These are phyloP conservation scores for Tetrahymena elliotti DNA, from an alignment of 73 alveolate species.

Conservation along the genomic window DNA sequence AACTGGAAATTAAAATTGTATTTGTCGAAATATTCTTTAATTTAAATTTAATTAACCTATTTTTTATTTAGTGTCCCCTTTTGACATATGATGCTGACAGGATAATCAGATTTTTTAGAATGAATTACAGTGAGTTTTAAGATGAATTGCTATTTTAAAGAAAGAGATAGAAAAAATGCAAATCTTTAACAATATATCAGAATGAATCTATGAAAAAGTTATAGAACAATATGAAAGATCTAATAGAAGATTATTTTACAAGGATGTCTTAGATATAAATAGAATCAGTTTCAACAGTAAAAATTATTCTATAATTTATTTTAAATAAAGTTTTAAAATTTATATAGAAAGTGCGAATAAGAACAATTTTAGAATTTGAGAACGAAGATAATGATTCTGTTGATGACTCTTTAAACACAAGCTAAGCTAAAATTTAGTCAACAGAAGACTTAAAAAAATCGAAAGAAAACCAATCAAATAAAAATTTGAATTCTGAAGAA, in stretches of 20 bases:
- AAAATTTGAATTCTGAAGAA: background rate
- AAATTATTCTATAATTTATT: background rate
- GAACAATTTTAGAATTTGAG: background rate
- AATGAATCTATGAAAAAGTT: background rate
- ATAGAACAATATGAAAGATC: background rate
- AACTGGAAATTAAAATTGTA: too few relatives aligned
- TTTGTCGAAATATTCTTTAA: too few relatives aligned
- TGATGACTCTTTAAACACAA: background rate
- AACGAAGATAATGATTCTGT: background rate
- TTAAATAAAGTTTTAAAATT: background rate
- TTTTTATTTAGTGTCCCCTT: background rate
- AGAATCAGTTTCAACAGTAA: background rate
- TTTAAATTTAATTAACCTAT: background rate
- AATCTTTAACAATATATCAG: background rate
- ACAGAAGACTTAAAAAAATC: background rate
- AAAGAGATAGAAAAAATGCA: background rate
- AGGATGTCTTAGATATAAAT: background rate
- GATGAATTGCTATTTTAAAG: background rate
- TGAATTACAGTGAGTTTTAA: background rate
- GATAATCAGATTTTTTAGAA: background rate
- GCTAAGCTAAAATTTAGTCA: background rate
- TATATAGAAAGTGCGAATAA: background rate
- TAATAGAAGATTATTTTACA: background rate
- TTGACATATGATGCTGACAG: background rate
- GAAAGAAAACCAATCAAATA: background rate